Conservation (phyloP, 2,329 filamentous ascomycete genomes). For the Clarireedia paspali region DNA sequence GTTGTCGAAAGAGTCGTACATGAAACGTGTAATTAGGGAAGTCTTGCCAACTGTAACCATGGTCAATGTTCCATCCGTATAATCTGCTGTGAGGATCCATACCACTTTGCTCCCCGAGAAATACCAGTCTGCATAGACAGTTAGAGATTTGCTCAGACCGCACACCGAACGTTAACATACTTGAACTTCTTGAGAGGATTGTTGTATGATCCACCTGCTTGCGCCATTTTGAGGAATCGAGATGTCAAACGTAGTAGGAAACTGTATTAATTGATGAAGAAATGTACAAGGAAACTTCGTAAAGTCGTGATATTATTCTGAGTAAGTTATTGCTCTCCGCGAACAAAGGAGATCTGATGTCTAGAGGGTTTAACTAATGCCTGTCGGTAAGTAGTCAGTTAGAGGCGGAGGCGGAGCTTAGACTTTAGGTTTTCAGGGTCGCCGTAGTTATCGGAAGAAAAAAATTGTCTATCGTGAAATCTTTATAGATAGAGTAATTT, state of each 20-base stretch:
- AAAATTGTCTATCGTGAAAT: slow-evolving; percentile 4
- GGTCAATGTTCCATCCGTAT: slow-evolving; percentile 13
- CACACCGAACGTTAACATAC: slow-evolving; percentile 40
- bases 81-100: slow-evolving; percentile 34
- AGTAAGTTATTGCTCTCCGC: slow-evolving; percentile 1
- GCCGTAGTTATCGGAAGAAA: slow-evolving; percentile 10
- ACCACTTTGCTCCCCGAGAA: slow-evolving; percentile 98
- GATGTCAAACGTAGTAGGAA: background rate
- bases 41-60: slow-evolving; percentile 82
- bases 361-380: background rate
- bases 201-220: slow-evolving; percentile 82
- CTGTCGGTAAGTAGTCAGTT: slow-evolving; percentile 1
- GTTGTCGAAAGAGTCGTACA: slow-evolving; percentile 99
- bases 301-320: background rate
- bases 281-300: slow-evolving; percentile 13
- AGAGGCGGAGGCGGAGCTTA: background rate
- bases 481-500: slow-evolving; percentile 6
- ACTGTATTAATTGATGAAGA: slow-evolving; percentile 4
- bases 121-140: slow-evolving; percentile 64
- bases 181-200: slow-evolving; percentile 99
- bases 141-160: slow-evolving; percentile 14
- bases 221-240: slow-evolving; percentile 58
- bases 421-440: background rate
- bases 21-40: slow-evolving; percentile 96
- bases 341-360: slow-evolving; percentile 4